These are phyloP conservation scores for Trypanosomatidae sp. DNA, from an alignment of 208 protist genomes.

Conservation along the genomic window DNA sequence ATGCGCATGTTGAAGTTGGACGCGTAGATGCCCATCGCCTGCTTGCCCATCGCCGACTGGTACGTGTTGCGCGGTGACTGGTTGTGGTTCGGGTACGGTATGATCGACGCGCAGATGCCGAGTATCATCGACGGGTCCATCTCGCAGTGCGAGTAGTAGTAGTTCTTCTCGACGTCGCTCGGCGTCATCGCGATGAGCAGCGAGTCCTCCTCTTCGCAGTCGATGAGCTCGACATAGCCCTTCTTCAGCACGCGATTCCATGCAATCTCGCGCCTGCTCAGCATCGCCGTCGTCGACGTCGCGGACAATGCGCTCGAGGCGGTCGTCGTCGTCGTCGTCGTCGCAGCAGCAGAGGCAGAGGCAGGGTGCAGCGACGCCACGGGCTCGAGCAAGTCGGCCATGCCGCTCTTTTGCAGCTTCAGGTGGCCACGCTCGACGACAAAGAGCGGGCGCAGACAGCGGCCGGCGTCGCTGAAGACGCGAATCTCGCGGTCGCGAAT, in stretches of 20 bases:
- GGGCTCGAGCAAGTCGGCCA: conserved; percentile 34
- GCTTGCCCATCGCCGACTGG: conserved; percentile 99
- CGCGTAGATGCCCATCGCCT: conserved; percentile 94
- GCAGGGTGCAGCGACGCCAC: conserved; percentile 26
- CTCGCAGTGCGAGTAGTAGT: conserved; percentile 84
- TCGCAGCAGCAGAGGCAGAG: no score
- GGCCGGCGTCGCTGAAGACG: conserved; percentile 61
- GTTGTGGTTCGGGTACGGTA: conserved; percentile 99
- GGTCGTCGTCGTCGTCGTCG: no score
- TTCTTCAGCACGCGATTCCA: conserved; percentile 55
- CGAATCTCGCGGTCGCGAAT: conserved; percentile 55
- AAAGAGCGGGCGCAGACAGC: conserved; percentile 60
- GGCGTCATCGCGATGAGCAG: conserved; percentile 92
- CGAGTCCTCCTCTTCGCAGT: conserved; percentile 99
- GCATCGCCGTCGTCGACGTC: conserved; percentile 75
- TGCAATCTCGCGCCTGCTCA: conserved; percentile 43
- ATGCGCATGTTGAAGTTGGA: conserved; percentile 95
- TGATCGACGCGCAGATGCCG: conserved; percentile 90
- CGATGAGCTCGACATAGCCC: conserved; percentile 86
- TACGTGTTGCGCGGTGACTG: conserved; percentile 99
- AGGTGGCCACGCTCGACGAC: conserved; percentile 48
- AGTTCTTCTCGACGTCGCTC: conserved; percentile 51
- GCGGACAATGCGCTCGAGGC: no score
- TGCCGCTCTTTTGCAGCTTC: conserved; percentile 35
- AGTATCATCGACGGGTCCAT: conserved; percentile 85